phyloP scores from a whole-genome alignment of 2,329 filamentous ascomycete species.

The Pseudogymnoascus sp. region DNA sequence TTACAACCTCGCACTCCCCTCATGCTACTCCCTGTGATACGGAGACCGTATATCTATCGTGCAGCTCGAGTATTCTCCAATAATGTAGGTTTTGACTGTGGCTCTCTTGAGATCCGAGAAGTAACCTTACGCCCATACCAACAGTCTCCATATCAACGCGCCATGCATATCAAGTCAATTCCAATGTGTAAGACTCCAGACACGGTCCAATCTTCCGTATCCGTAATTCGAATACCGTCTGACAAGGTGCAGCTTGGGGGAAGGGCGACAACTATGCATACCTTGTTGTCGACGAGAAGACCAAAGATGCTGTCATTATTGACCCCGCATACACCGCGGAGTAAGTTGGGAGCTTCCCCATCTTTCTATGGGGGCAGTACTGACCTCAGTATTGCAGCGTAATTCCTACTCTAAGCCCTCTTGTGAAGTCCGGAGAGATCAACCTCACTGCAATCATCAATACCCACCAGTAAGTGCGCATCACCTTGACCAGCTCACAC shows the following conservation, averaged over 20 bases:
- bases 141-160: conserved; percentile 17
- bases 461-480: conserved; percentile 75
- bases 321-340: conserved; percentile 74
- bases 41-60: not conserved
- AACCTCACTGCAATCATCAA: conserved; percentile 88
- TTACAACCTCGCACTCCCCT: not conserved
- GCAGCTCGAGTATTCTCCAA: not conserved
- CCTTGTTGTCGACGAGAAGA: conserved; percentile 69
- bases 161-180: conserved; percentile 82
- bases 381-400: conserved; percentile 38
- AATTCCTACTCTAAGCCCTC: conserved; percentile 60
- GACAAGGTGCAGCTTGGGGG: conserved; percentile 55
- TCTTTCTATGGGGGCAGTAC: not conserved
- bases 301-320: conserved; percentile 69
- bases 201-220: not conserved
- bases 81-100: not conserved
- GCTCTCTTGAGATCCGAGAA: not conserved
- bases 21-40: not conserved
- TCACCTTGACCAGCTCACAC: not conserved
- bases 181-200: conserved; percentile 65
- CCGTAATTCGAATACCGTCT: conserved; percentile 12
- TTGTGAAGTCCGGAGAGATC: conserved; percentile 62
- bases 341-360: conserved; percentile 38
- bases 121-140: not conserved
- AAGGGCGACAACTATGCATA: conserved; percentile 80